Evolutionary conservation across 768 basidiomycete genomes (phyloP), one percentile per base, ranked within the genome.

Genomic region (Lyophyllum semitale): DNA sequence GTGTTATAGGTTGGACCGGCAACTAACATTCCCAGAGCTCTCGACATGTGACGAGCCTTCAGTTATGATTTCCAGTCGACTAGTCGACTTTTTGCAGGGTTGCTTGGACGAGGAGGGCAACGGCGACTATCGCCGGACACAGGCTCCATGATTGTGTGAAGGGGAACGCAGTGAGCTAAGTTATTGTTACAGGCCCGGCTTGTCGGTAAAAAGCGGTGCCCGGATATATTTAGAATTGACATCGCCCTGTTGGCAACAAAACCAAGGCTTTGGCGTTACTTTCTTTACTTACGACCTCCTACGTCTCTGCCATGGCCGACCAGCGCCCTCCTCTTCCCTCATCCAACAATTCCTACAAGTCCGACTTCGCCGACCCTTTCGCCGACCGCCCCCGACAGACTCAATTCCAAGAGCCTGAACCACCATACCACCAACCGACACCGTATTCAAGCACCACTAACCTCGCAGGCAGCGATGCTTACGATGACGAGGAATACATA

Each of bases 401-500:
- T 40, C 85, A 83, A 48, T 89, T 88, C 63, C 74, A 79, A 32
- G 87, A 88, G 59, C 80, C 82, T 53, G 59, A 75, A 35, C 69
- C 72, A 26, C 74, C 80, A 35, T 81, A 77, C 59, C 71, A 71
- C 51, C 68, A 69, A 56, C 58, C 68, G 45, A 54, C 69, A 26
- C 70, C 71, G 51, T 69, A 73, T 59, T 68, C 75, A 22, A 89
- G 87, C 67, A 76, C 80, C 13, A 67, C 78, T 18, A 80, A 79
- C 32, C 75, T 91, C 74, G 79, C 30, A 76, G 58, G 63, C 20
- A 69, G 69, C 32, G 76, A 71, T 41, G 64, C 73, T 49, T 81
- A 80, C 55, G 79, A 76, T 17, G 87, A 90, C 57, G 88, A 91
- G 50, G 89, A 92, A 0, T 84, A 80, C 62, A 66, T 83, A 32